Evolutionary conservation across 176 grass and related monocot genomes (phyloP).

Genomic region (Musa acuminata): DNA sequence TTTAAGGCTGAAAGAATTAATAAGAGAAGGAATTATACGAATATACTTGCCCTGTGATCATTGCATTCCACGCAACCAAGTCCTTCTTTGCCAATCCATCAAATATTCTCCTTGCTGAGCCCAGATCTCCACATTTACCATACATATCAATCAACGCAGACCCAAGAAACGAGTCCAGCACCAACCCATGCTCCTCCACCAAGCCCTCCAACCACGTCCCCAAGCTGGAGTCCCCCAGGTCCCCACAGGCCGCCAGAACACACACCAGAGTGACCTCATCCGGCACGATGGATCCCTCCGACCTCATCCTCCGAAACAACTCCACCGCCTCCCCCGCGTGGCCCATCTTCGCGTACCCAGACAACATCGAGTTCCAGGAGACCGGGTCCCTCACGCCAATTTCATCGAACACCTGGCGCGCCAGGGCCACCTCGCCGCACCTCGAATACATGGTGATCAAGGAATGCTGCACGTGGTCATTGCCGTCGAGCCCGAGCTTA

Average conservation of each 20-base stretch:
- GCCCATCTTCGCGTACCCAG: conserved; percentile 30
- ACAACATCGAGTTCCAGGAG: conserved; percentile 46
- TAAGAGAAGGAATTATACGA: neutral
- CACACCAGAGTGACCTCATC: conserved; percentile 31
- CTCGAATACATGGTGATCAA: conserved; percentile 35
- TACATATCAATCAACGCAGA: conserved; percentile 66
- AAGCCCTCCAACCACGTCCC: conserved; percentile 50
- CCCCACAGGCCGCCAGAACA: conserved; percentile 36
- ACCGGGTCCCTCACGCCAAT: conserved; percentile 19
- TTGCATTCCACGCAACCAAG: conserved; percentile 58
- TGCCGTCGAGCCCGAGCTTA: conserved; percentile 12
- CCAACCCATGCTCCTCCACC: conserved; percentile 21
- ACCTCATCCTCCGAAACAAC: conserved; percentile 25
- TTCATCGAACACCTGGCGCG: conserved; percentile 30
- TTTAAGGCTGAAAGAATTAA: neutral
- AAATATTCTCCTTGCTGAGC: conserved; percentile 44
- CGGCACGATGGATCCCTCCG: conserved; percentile 17
- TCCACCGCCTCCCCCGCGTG: conserved; percentile 11
- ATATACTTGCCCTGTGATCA: conserved; percentile 86
- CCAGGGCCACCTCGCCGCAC: neutral
- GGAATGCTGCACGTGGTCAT: conserved; percentile 31
- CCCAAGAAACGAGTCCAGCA: conserved; percentile 29
- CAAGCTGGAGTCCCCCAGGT: conserved; percentile 30
- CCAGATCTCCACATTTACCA: conserved; percentile 56
- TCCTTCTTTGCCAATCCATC: conserved; percentile 42